Evolutionary conservation across 176 grass and related monocot species (phyloP).

Genomic region (Poa annua): DNA sequence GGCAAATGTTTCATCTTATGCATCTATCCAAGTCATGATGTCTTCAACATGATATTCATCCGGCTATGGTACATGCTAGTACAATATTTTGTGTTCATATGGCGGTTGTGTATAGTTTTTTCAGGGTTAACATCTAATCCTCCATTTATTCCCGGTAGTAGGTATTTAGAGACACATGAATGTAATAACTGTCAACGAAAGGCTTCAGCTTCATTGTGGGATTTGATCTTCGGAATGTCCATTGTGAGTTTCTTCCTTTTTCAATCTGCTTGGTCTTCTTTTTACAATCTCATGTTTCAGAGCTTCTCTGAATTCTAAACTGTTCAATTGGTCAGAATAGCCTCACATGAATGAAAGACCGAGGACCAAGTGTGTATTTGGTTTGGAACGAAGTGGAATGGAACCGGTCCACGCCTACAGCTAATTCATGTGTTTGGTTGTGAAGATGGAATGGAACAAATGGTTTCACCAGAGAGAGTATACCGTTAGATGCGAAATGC

Average conservation of each 20-base stretch:
- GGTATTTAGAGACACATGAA: not conserved
- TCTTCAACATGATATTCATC: not conserved
- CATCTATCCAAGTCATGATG: not conserved
- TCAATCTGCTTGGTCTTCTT: no score
- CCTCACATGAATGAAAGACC: not conserved
- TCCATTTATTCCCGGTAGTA: not conserved
- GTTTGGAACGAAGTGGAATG: no score
- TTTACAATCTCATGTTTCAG: not conserved
- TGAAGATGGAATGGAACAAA: no score
- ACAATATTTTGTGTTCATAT: not conserved
- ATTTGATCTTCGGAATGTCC: not conserved
- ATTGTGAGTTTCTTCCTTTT: not conserved
- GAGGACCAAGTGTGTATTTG: not conserved
- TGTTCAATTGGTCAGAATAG: not conserved
- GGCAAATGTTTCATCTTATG: not conserved
- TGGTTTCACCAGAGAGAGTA: no score
- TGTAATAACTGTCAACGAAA: not conserved
- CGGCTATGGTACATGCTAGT: not conserved
- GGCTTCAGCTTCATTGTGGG: not conserved
- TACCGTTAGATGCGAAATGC: no score
- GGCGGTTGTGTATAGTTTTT: not conserved
- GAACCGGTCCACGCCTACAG: no score
- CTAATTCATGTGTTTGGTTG: no score
- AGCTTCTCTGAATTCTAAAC: not conserved
- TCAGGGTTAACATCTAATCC: not conserved